A percentile compares a stretch with the other conserved stretches of the same genome.
Evolutionary conservation across 1,139 yeast genomes (phyloP).

Genomic region (Hemisphaericaspora subhashii): DNA sequence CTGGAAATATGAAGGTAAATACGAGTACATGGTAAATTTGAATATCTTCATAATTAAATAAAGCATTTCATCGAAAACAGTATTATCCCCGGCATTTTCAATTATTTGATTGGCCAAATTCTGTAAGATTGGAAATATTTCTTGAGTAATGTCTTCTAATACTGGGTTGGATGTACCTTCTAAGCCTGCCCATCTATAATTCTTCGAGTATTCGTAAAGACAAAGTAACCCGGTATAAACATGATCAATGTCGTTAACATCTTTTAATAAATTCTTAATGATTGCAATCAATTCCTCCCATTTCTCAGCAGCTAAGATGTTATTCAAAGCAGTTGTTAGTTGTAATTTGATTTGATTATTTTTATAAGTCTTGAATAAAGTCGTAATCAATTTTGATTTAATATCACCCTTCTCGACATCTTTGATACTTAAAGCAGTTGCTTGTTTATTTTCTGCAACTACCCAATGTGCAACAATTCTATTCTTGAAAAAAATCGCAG

Average conservation of each 20-base stretch:
- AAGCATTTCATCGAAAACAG: constrained; percentile 53
- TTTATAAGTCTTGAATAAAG: constrained; percentile 38
- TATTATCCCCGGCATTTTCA: constrained; percentile 24
- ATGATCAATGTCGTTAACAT: constrained; percentile 49
- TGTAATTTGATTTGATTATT: constrained; percentile 39
- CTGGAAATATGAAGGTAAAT: constrained; percentile 60
- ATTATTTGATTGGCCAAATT: constrained; percentile 43
- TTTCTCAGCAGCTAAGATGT: constrained; percentile 42
- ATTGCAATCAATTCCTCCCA: constrained; percentile 45
- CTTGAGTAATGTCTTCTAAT: constrained; percentile 48
- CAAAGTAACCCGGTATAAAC: constrained; percentile 59
- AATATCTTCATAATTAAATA: constrained; percentile 64
- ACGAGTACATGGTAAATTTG: constrained; percentile 59
- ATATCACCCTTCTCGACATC: constrained; percentile 52
- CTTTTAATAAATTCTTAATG: constrained; percentile 41
- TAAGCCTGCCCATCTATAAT: constrained; percentile 56
- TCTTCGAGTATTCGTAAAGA: constrained; percentile 54
- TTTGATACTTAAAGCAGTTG: constrained; percentile 31
- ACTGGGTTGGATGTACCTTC: constrained; percentile 46
- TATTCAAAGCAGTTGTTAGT: constrained; percentile 43
- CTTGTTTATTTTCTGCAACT: constrained; percentile 37
- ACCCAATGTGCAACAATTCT: constrained; percentile 61
- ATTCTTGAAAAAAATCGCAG: constrained; percentile 70
- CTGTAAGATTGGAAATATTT: constrained; percentile 59
- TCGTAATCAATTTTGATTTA: constrained; percentile 52